Evolutionary conservation across 768 basidiomycete genomes (phyloP), one percentile per base, ranked within the genome.

Genomic region (Mycena rebaudengoi): DNA sequence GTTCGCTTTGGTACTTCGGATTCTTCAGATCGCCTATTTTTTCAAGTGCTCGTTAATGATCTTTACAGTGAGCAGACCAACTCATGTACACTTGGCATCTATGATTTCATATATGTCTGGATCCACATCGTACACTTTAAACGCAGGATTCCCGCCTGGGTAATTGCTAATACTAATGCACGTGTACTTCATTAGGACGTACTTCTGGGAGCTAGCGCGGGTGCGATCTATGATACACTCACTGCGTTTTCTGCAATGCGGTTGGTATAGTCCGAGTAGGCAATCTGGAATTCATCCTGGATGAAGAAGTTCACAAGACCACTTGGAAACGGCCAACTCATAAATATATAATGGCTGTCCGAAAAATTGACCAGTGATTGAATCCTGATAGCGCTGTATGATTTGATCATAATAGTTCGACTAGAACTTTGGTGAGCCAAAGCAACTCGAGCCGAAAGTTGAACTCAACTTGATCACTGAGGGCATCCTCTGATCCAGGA

Each of bases 71-170:
- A 50, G 33, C 40, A 6, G 18, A 70, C 85, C 20, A 51, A 87
- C 86, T 79, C 49, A 78, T 75, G 70, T 83, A 86, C 0, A 83
- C 84, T 13, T 77, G 5, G 80, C 75, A 64, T 90, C 88, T 83
- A 89, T 85, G 49, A 90, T 73, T 67, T 89, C 89, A 66, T 84
- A 89, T 8, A 87, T 88, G 61, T 87, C 87, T 3, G 87, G 86
- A 68, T 90, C 89, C 26, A 90, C 76, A 52, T 89, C 88, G 70
- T 89, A 89, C 0, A 88, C 73, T 52, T 85, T 84, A 77, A 84
- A 88, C 13, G 82, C 83, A 3, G 82, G 86, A 66, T 86, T 87
- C 32, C 81, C 85, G 59, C 78, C 86, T 88, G 56, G 23, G 16
- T 50, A 60, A 11, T 30, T 13, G 46, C 23, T 40, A 63, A 33